phyloP scores from a whole-genome alignment of 2,329 filamentous ascomycete species.

The Chrysoporthe deuterocubensis region DNA sequence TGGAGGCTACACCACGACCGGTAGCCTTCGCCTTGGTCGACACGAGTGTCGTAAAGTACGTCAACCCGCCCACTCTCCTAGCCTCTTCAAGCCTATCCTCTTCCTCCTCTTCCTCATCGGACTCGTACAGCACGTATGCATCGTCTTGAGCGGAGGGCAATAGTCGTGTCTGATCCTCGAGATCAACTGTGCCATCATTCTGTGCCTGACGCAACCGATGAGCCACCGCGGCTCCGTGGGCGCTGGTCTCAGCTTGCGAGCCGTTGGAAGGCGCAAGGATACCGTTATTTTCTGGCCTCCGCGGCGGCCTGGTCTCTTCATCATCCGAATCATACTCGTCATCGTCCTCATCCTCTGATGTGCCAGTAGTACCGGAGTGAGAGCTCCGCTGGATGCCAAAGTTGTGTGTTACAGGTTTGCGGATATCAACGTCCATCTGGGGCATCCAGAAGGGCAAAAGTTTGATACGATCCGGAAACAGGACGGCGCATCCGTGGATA shows the following conservation, averaged over 20 bases:
- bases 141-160: constrained; percentile 53
- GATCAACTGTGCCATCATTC: constrained; percentile 55
- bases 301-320: constrained; percentile 49
- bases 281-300: constrained; percentile 3
- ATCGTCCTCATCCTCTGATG: constrained; percentile 76
- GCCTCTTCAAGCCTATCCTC: constrained; percentile 79
- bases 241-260: constrained; percentile 40
- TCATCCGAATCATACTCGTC: constrained; percentile 72
- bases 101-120: constrained; percentile 79
- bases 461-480: constrained; percentile 87
- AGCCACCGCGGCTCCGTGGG: constrained; percentile 38
- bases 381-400: constrained; percentile 88
- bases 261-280: constrained; percentile 21
- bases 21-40: constrained; percentile 48
- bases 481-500: constrained; percentile 87
- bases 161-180: constrained; percentile 80
- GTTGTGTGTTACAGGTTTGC: constrained; percentile 84
- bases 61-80: constrained; percentile 73
- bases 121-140: constrained; percentile 89
- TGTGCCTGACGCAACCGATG: constrained; percentile 38
- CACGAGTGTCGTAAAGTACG: constrained; percentile 69
- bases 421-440: constrained; percentile 97
- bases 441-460: constrained; percentile 96
- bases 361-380: constrained; percentile 76
- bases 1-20: constrained; percentile 47